phyloP scores from a whole-genome alignment of 352 stramenopile genomes.

The Globisporangium nunn region DNA sequence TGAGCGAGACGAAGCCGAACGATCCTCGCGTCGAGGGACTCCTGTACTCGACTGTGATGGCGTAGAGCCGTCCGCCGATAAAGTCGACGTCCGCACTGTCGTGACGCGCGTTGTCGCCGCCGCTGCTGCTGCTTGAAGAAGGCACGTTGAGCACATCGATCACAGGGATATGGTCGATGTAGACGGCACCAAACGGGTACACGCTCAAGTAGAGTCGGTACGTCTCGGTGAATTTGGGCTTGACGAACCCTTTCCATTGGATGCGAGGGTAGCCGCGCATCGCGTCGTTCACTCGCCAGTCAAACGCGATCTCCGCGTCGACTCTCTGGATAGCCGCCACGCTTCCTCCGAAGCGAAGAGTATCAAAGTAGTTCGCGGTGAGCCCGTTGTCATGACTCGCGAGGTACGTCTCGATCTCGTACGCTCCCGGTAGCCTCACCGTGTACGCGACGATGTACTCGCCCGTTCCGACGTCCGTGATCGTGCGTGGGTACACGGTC shows the following conservation, averaged over 20 bases:
- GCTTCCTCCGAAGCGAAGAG: slow-evolving; percentile 13
- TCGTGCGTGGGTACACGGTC: slow-evolving; percentile 13
- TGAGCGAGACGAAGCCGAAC: slow-evolving; percentile 15
- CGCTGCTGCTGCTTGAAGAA: background rate
- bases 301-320: slow-evolving; percentile 29
- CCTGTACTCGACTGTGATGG: slow-evolving; percentile 42
- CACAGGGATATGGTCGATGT: slow-evolving; percentile 24
- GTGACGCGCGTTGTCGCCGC: slow-evolving; percentile 2
- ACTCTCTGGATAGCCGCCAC: slow-evolving; percentile 9
- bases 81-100: slow-evolving; percentile 14
- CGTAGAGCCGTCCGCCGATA: slow-evolving; percentile 22
- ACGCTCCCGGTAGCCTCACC: slow-evolving; percentile 21
- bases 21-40: slow-evolving; percentile 8
- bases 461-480: slow-evolving; percentile 31
- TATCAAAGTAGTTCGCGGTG: slow-evolving; percentile 29
- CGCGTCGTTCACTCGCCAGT: slow-evolving; percentile 28
- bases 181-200: slow-evolving; percentile 18
- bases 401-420: slow-evolving; percentile 43
- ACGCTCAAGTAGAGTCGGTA: slow-evolving; percentile 32
- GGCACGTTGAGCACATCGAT: slow-evolving; percentile 31
- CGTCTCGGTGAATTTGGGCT: slow-evolving; percentile 29
- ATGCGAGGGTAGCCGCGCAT: slow-evolving; percentile 38
- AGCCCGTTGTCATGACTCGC: slow-evolving; percentile 21
- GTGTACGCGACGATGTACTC: slow-evolving; percentile 36
- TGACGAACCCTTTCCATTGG: slow-evolving; percentile 39